These are phyloP conservation scores for Blechomonas ayalai DNA, from an alignment of 208 protist species.

Conservation along the genomic window DNA sequence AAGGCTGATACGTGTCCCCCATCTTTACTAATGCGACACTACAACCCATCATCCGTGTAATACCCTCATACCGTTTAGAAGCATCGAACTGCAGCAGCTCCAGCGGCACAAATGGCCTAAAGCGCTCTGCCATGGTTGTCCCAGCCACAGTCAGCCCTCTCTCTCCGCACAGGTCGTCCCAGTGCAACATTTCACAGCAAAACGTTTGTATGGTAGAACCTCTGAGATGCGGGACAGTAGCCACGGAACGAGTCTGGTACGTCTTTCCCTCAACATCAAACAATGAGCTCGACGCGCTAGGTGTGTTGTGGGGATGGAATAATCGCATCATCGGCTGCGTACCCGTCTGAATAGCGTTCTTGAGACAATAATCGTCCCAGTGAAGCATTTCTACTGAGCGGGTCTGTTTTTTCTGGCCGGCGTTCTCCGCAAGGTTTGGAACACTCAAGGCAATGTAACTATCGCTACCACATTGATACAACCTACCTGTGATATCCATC, in stretches of 20 bases:
- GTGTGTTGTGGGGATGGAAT: too few relatives aligned
- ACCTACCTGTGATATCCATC: slow-evolving; percentile 24
- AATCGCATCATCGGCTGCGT: slow-evolving; percentile 34
- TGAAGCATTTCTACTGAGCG: slow-evolving; percentile 59
- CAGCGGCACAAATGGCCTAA: too few relatives aligned
- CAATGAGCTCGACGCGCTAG: too few relatives aligned
- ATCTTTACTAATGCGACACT: too few relatives aligned
- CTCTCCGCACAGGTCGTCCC: slow-evolving; percentile 45
- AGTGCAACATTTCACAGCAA: slow-evolving; percentile 69
- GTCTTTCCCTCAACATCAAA: too few relatives aligned
- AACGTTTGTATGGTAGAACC: slow-evolving; percentile 35
- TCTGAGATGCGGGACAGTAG: too few relatives aligned
- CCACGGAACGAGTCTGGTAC: too few relatives aligned
- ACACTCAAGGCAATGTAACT: not conserved
- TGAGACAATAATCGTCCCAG: slow-evolving; percentile 60
- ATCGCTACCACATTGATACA: slow-evolving; percentile 4
- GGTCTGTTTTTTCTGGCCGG: slow-evolving; percentile 1
- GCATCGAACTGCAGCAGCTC: too few relatives aligned
- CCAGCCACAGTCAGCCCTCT: slow-evolving; percentile 11
- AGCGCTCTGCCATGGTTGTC: slow-evolving; percentile 16
- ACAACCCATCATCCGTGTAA: too few relatives aligned
- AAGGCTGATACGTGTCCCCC: too few relatives aligned
- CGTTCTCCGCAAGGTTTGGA: not conserved
- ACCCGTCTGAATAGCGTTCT: slow-evolving; percentile 31
- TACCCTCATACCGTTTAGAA: too few relatives aligned